Conservation (phyloP, 1,284 basidiomycete species). For the Ganoderma lucidum region DNA sequence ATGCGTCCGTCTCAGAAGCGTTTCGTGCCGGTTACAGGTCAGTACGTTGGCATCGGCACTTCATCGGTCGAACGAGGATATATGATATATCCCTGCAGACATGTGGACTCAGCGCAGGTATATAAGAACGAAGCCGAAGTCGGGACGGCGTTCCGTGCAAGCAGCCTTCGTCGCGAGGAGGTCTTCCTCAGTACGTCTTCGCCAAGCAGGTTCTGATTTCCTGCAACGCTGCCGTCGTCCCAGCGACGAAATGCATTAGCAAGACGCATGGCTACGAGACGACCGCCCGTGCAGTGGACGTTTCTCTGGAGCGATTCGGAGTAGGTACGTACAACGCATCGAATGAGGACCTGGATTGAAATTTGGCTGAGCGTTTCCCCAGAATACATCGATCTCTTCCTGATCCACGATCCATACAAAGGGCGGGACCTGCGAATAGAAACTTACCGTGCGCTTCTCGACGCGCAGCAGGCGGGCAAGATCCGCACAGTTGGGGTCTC, state of each 20-base stretch:
- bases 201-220: background rate
- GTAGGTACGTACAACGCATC: conserved; percentile 30
- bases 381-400: conserved; percentile 67
- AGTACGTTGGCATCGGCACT: background rate
- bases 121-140: conserved; percentile 80
- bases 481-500: conserved; percentile 67
- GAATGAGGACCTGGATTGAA: too few relatives aligned
- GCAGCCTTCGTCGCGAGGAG: conserved; percentile 59
- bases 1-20: conserved; percentile 69
- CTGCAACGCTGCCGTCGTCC: background rate
- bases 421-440: conserved; percentile 52
- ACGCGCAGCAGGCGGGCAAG: conserved; percentile 58
- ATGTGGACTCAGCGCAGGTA: conserved; percentile 75
- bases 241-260: conserved; percentile 38
- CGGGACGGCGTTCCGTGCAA: conserved; percentile 64
- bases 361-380: background rate
- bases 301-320: conserved; percentile 34
- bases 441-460: conserved; percentile 54
- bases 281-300: conserved; percentile 36
- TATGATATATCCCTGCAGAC: conserved; percentile 45
- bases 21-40: conserved; percentile 71
- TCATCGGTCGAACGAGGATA: background rate
- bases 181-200: conserved; percentile 73
- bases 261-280: conserved; percentile 41
- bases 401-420: conserved; percentile 63